phyloP scores from a whole-genome alignment of 2,329 filamentous ascomycete genomes.

The Meredithiella fracta region DNA sequence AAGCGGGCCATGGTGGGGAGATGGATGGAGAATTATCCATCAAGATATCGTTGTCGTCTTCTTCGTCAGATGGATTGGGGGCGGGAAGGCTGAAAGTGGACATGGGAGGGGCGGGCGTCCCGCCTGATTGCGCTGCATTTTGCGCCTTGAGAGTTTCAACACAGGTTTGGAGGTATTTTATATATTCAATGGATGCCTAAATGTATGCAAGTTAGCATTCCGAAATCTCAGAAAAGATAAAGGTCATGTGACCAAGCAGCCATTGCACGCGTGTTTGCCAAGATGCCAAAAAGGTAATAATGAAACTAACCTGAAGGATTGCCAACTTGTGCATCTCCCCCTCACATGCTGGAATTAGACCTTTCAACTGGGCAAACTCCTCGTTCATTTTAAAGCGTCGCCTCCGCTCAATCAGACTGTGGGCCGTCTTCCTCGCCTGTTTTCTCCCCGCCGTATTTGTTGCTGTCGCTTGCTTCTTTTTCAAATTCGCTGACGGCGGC shows the following conservation, averaged over 20 bases:
- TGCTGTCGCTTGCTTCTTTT: slow-evolving; percentile 61
- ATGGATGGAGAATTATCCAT: slow-evolving; percentile 36
- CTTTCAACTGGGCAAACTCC: slow-evolving; percentile 83
- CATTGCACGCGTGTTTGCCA: background rate
- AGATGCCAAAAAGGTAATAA: background rate
- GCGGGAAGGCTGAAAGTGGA: slow-evolving; percentile 4
- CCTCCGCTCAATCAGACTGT: slow-evolving; percentile 82
- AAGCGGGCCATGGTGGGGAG: slow-evolving; percentile 23
- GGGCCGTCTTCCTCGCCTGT: slow-evolving; percentile 87
- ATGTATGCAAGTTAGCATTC: background rate
- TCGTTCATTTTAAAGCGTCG: slow-evolving; percentile 97
- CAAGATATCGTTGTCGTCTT: slow-evolving; percentile 37
- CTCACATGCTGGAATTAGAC: slow-evolving; percentile 89
- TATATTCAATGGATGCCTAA: slow-evolving; percentile 89
- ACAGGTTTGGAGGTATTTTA: slow-evolving; percentile 84
- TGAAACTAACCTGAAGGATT: slow-evolving; percentile 61
- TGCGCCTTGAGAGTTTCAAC: slow-evolving; percentile 60
- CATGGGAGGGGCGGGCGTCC: background rate
- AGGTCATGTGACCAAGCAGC: too few relatives aligned
- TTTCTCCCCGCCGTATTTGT: slow-evolving; percentile 81
- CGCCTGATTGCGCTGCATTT: slow-evolving; percentile 17
- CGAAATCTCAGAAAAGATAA: background rate
- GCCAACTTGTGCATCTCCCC: slow-evolving; percentile 97
- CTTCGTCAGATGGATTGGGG: slow-evolving; percentile 22
- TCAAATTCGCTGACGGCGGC: slow-evolving; percentile 25